phyloP scores from a whole-genome alignment of 1,139 yeast genomes.

The Magnusiomyces magnusii region DNA sequence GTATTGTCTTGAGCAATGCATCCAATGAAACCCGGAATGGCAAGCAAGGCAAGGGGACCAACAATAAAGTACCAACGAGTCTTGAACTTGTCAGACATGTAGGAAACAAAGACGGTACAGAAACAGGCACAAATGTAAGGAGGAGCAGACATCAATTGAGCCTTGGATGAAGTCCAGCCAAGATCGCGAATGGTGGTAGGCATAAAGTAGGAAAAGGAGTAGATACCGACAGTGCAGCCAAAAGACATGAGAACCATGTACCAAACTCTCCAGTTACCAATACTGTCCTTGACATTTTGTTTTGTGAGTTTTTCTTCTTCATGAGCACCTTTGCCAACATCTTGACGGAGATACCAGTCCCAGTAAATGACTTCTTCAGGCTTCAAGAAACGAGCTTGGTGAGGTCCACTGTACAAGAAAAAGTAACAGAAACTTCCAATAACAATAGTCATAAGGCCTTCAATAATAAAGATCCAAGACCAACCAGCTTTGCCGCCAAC shows the following conservation, averaged over 20 bases:
- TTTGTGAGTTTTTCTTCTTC: constrained; percentile 6
- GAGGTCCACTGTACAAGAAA: constrained; percentile 45
- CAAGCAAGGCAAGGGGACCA: constrained; percentile 4
- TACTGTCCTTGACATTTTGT: constrained; percentile 12
- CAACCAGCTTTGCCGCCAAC: constrained; percentile 54
- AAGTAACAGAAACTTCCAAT: constrained; percentile 49
- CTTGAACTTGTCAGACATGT: constrained; percentile 30
- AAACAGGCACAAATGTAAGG: constrained; percentile 33
- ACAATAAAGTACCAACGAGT: constrained; percentile 5
- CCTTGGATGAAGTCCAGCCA: constrained; percentile 27
- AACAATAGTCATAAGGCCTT: constrained; percentile 53
- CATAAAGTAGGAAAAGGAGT: constrained; percentile 27
- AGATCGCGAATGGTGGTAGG: constrained; percentile 32
- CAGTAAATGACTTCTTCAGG: constrained; percentile 41
- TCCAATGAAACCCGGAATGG: constrained; percentile 8
- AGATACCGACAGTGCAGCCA: constrained; percentile 18
- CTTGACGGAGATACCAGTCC: constrained; percentile 12
- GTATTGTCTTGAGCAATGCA: constrained; percentile 5
- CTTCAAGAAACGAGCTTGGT: constrained; percentile 41
- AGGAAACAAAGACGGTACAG: constrained; percentile 30
- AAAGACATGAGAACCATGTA: constrained; percentile 12
- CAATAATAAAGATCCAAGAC: constrained; percentile 75
- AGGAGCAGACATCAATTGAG: constrained; percentile 34
- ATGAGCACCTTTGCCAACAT: constrained; percentile 6
- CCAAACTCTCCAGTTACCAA: constrained; percentile 18